A percentile compares a stretch with the other conserved stretches of the same genome.
phyloP scores from a whole-genome alignment of 1,284 basidiomycete species.

The Pseudozyma sp. region DNA sequence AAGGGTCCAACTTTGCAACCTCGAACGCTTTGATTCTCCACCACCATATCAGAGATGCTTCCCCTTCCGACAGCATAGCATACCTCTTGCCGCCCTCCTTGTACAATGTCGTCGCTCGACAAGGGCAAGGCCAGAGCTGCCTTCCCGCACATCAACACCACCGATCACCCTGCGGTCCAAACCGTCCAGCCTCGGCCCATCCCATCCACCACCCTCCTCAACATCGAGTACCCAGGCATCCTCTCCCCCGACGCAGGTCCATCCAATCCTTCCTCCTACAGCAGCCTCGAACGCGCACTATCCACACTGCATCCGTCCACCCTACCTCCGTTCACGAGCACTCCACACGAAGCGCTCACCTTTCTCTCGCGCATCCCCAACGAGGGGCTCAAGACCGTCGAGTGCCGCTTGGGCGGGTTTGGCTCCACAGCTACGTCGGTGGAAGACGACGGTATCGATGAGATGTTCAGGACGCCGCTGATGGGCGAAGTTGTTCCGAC shows the following conservation, averaged over 20 bases:
- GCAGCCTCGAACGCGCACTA: conserved; percentile 54
- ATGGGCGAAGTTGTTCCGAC: conserved; percentile 44
- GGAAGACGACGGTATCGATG: background rate
- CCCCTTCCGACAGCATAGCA: background rate
- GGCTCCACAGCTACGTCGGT: background rate
- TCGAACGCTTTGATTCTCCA: background rate
- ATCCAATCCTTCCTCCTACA: background rate
- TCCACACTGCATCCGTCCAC: conserved; percentile 47
- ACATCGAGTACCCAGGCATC: conserved; percentile 63
- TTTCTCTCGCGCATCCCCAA: conserved; percentile 49
- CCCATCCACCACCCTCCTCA: conserved; percentile 43
- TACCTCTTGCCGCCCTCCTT: too few relatives aligned
- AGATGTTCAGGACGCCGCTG: conserved; percentile 42
- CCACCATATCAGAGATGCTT: too few relatives aligned
- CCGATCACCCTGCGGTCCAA: conserved; percentile 4
- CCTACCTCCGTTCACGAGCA: conserved; percentile 37
- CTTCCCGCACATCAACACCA: background rate
- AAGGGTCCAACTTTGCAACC: conserved; percentile 17
- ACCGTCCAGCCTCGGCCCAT: conserved; percentile 35
- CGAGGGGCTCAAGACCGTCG: conserved; percentile 38
- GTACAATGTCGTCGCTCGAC: conserved; percentile 9
- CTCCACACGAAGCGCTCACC: conserved; percentile 45
- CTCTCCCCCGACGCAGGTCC: conserved; percentile 6
- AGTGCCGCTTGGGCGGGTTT: conserved; percentile 54
- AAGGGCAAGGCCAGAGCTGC: conserved; percentile 34